Evolutionary conservation across 768 basidiomycete species (phyloP), one percentile per base, ranked within the genome.

Genomic region (Trichaptum fuscoviolaceum): DNA sequence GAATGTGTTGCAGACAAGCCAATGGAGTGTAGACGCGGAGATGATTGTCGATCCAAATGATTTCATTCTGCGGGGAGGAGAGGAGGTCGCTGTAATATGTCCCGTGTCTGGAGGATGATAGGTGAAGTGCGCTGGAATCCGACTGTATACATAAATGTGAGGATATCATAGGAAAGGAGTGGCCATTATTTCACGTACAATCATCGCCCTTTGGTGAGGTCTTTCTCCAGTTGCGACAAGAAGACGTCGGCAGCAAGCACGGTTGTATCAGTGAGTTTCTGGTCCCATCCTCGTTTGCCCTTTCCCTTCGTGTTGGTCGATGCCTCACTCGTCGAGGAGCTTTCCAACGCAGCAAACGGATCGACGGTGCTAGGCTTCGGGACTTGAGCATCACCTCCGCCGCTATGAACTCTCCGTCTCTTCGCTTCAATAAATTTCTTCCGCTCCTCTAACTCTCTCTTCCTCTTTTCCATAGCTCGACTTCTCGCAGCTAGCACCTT

Each of bases 21-120:
- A 84, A 73, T 93, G 92, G 91, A 91, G 91, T 71, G 90, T 93
- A 15, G 79, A 93, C 71, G 88, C 83, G 64, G 90, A 91, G 76
- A 93, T 93, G 90, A 82, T 92, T 1, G 85, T 88, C 15, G 81
- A 87, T 67, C 82, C 82, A 1, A 77, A 78, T n/a, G 67, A 68
- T 0, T 76, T 84, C 23, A 66, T 77, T 15, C 74, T 94, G 60
- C 81, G 75, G 59, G 89, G 90, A 12, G 91, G 90, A 24, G 91
- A 93, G 74, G 88, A 91, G 71, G 84, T 93, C 8, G 91, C 87
- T 17, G 82, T 93, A 26, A 93, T 94, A 58, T 89, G 89, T 69
- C 92, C 90, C 9, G 91, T 93, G 0, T 91, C 90, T 64, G 92
- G 93, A 5, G 92, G 92, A 35, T 92, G 75, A 73, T 35, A 42